Conservation (phyloP, 2,329 filamentous ascomycete species). For the Colletotrichum scovillei region DNA sequence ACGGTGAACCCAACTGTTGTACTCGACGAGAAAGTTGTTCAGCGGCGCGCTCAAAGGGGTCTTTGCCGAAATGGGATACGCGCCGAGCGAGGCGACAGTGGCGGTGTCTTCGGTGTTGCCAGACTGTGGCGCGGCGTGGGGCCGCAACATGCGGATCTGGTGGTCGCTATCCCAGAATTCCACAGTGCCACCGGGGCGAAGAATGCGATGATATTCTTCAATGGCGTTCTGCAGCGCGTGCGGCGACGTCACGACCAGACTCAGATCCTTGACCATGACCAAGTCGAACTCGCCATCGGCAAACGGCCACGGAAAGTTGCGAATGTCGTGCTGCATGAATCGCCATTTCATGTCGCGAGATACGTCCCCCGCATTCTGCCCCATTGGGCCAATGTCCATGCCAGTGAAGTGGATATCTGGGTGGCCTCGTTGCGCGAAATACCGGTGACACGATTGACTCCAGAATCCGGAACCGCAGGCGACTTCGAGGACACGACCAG, state of each 20-base stretch:
- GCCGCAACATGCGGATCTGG: conserved; percentile 83
- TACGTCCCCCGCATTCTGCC: conserved; percentile 55
- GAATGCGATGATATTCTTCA: conserved; percentile 81
- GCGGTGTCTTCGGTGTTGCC: conserved; percentile 13
- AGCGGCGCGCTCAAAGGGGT: conserved; percentile 84
- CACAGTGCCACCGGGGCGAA: conserved; percentile 81
- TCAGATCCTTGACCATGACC: conserved; percentile 88
- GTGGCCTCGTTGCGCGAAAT: conserved; percentile 77
- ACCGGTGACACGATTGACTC: conserved; percentile 88
- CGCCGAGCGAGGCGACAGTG: conserved; percentile 76
- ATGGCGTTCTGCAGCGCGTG: conserved; percentile 63
- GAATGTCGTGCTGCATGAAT: conserved; percentile 89
- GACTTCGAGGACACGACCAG: conserved; percentile 83
- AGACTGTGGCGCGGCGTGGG: conserved; percentile 73
- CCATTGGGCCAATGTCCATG: conserved; percentile 80
- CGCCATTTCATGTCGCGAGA: conserved; percentile 85
- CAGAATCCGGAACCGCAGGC: conserved; percentile 91
- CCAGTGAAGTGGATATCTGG: conserved; percentile 82
- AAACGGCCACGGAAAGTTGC: conserved; percentile 81
- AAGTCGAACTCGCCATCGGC: conserved; percentile 85
- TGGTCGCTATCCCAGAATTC: conserved; percentile 94
- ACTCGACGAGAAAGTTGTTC: conserved; percentile 85
- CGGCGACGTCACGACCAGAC: conserved; percentile 71
- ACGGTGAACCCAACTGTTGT: conserved; percentile 84
- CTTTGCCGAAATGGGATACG: conserved; percentile 84